Conservation (phyloP, 2,329 filamentous ascomycete genomes). For the Dactylellina drechsleri region DNA sequence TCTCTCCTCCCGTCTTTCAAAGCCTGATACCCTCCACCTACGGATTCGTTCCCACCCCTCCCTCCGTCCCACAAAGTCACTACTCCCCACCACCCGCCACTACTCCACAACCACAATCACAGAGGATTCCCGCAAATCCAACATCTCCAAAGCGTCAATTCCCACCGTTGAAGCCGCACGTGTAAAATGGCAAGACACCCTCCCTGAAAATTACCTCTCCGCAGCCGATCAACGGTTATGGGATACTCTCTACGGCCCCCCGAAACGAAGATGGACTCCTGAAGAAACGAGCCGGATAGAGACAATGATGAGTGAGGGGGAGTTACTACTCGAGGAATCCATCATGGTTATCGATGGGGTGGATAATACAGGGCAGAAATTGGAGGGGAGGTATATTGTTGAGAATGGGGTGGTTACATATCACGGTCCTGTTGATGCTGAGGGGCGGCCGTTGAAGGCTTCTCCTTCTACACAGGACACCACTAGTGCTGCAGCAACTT, state of each 20-base stretch:
- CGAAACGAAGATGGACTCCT: slow-evolving; percentile 30
- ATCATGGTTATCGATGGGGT: slow-evolving; percentile 40
- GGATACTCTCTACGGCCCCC: slow-evolving; percentile 44
- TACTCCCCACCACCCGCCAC: neutral
- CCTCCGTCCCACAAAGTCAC: neutral
- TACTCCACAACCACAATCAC: slow-evolving; percentile 2
- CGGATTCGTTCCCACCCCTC: neutral
- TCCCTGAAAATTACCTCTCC: slow-evolving; percentile 10
- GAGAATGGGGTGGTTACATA: slow-evolving; percentile 42
- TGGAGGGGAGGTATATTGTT: slow-evolving; percentile 27
- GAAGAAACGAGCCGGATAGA: slow-evolving; percentile 38
- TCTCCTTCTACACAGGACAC: too few relatives aligned
- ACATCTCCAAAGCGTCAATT: slow-evolving; percentile 16
- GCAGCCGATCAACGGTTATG: slow-evolving; percentile 30
- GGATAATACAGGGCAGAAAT: neutral
- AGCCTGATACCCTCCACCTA: neutral
- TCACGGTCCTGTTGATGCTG: slow-evolving; percentile 38
- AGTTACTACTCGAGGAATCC: slow-evolving; percentile 42
- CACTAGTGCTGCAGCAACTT: neutral
- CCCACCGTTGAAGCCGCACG: slow-evolving; percentile 29
- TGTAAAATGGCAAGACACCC: slow-evolving; percentile 42
- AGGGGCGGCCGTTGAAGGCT: slow-evolving; percentile 15
- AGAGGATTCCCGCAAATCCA: neutral
- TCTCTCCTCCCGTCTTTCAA: slow-evolving; percentile 29
- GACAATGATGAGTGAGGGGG: slow-evolving; percentile 24